Evolutionary conservation across 352 stramenopile species (phyloP).

Genomic region (Pythium aristosporum): DNA sequence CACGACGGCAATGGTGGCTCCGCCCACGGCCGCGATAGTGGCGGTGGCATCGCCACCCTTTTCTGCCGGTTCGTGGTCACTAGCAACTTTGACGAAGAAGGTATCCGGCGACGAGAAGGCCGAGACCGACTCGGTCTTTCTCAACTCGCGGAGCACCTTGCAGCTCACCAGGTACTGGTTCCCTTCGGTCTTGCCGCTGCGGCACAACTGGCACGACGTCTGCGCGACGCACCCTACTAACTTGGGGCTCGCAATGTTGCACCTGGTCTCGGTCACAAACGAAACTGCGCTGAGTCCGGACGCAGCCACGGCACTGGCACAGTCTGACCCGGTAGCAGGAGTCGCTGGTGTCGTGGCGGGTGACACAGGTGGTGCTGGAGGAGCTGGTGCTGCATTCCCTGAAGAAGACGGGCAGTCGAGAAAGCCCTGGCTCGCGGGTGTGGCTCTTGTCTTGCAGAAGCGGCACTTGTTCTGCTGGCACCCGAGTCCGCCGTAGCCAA

Average conservation of each 20-base stretch:
- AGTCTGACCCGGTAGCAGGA: not conserved
- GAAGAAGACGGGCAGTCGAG: not conserved
- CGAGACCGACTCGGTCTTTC: constrained; percentile 5
- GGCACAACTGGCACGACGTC: constrained; percentile 55
- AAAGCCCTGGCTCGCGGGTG: constrained; percentile 10
- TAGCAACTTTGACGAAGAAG: not conserved
- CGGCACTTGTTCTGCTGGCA: constrained; percentile 32
- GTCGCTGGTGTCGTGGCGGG: not conserved
- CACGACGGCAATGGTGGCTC: not conserved
- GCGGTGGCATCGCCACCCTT: not conserved
- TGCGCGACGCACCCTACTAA: constrained; percentile 42
- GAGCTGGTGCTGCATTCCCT: not conserved
- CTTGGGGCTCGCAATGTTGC: constrained; percentile 28
- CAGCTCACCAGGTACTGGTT: constrained; percentile 63
- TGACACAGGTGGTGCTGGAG: not conserved
- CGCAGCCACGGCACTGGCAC: not conserved
- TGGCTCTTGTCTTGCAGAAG: constrained; percentile 33
- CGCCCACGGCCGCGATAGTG: too few relatives aligned
- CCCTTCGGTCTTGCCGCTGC: constrained; percentile 50
- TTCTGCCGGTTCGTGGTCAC: not conserved
- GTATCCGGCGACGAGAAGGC: not conserved
- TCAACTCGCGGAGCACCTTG: constrained; percentile 39
- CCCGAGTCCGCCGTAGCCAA: constrained; percentile 31
- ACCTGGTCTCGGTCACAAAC: constrained; percentile 43
- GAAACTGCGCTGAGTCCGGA: constrained; percentile 40